These are phyloP conservation scores for Lentinus brumalis DNA, from an alignment of 768 basidiomycete genomes.

Conservation along the genomic window DNA sequence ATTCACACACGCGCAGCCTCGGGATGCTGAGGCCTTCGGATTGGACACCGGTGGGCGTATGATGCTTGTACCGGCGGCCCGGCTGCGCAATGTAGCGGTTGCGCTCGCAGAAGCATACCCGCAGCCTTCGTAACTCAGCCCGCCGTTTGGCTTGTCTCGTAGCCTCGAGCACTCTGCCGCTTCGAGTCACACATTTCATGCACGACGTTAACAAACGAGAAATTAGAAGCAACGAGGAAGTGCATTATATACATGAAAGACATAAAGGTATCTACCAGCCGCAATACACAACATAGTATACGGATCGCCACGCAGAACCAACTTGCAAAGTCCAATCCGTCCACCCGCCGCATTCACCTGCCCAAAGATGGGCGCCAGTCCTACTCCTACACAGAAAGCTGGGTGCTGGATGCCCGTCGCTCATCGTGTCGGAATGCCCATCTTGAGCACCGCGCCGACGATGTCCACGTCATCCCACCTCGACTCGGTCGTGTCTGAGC, in stretches of 20 bases:
- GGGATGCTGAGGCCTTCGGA: slow-evolving; percentile 70
- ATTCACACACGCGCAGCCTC: slow-evolving; percentile 53
- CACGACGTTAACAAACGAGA: too few relatives aligned
- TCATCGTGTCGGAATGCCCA: slow-evolving; percentile 56
- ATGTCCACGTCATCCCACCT: slow-evolving; percentile 90
- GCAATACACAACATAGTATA: slow-evolving; percentile 18
- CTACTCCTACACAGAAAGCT: not conserved
- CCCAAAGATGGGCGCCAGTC: not conserved
- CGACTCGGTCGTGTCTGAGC: slow-evolving; percentile 33
- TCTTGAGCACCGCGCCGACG: slow-evolving; percentile 85
- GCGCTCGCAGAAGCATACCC: slow-evolving; percentile 28
- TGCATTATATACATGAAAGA: slow-evolving; percentile 18
- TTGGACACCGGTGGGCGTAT: slow-evolving; percentile 68
- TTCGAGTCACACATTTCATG: too few relatives aligned
- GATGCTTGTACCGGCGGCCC: slow-evolving; percentile 56
- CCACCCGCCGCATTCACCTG: not conserved
- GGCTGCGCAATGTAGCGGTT: slow-evolving; percentile 43
- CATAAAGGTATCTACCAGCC: slow-evolving; percentile 20
- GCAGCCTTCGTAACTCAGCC: slow-evolving; percentile 21
- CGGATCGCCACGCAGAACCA: not conserved
- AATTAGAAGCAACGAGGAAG: slow-evolving; percentile 5
- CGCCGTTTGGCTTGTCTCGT: not conserved
- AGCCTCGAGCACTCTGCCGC: too few relatives aligned
- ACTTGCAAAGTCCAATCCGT: slow-evolving; percentile 9
- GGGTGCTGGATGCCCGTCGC: not conserved